Conservation (phyloP, 148 eudicot genomes). For the Chenopodium berlandieri region DNA sequence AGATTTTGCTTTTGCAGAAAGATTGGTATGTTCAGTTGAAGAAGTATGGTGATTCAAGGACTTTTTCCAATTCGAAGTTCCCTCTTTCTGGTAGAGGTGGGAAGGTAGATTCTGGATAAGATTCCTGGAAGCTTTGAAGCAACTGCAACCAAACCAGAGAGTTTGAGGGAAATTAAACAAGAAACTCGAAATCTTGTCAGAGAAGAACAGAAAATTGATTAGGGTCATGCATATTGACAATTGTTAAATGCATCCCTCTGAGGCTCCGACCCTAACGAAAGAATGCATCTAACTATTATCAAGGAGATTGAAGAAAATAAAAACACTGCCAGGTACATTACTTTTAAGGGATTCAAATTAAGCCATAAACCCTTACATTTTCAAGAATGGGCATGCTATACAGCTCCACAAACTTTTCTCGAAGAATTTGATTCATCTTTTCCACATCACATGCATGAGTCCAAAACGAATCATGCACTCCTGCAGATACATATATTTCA, state of each 20-base stretch:
- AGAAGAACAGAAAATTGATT: neutral
- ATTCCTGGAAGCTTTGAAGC: conserved; percentile 67
- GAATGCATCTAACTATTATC: neutral
- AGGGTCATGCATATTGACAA: neutral
- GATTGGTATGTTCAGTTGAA: conserved; percentile 56
- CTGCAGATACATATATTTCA: conserved; percentile 37
- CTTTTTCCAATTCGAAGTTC: conserved; percentile 61
- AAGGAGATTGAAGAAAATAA: too few species aligned
- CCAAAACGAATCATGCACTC: conserved; percentile 96
- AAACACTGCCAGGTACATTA: neutral
- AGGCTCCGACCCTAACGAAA: neutral
- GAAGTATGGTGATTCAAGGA: conserved; percentile 74
- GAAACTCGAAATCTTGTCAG: neutral
- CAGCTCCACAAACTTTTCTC: conserved; percentile 87
- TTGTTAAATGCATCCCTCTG: neutral
- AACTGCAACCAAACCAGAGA: conserved; percentile 39
- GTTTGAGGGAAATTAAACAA: neutral
- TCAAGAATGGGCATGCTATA: conserved; percentile 67
- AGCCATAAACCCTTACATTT: conserved; percentile 48
- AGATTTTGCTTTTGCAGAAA: neutral
- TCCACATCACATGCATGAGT: conserved; percentile 95
- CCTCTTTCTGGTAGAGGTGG: conserved; percentile 78
- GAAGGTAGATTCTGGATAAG: conserved; percentile 59
- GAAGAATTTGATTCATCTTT: conserved; percentile 69
- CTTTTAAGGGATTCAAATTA: neutral